These are phyloP conservation scores for Xylariales sp. DNA, from an alignment of 2,329 filamentous ascomycete species.

Conservation along the genomic window DNA sequence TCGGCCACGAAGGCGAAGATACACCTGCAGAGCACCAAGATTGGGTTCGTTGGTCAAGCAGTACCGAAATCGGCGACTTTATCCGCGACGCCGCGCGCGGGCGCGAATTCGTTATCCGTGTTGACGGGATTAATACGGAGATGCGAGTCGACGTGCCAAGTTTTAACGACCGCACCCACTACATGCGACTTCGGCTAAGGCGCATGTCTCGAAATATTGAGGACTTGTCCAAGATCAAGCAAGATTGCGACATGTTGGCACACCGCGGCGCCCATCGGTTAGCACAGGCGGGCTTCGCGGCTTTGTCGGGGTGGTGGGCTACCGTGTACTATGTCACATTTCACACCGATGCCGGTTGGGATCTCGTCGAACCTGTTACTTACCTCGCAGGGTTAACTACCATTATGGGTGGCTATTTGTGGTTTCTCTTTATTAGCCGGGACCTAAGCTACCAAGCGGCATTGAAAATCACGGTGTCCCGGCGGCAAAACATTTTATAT, in stretches of 20 bases:
- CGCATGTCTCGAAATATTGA: slow-evolving; percentile 77
- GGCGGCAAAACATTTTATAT: slow-evolving; percentile 82
- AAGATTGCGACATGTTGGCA: slow-evolving; percentile 82
- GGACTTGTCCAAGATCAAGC: slow-evolving; percentile 77
- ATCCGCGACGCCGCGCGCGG: slow-evolving; percentile 89
- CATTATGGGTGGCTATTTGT: slow-evolving; percentile 90
- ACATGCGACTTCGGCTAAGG: slow-evolving; percentile 80
- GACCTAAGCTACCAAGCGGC: slow-evolving; percentile 89
- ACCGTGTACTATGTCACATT: slow-evolving; percentile 79
- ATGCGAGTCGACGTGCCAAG: slow-evolving; percentile 85
- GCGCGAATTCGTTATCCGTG: slow-evolving; percentile 84
- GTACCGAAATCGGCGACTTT: slow-evolving; percentile 93
- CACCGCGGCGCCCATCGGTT: slow-evolving; percentile 81
- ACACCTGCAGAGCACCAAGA: slow-evolving; percentile 61
- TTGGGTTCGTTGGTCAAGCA: slow-evolving; percentile 89
- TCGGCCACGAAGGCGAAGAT: slow-evolving; percentile 69
- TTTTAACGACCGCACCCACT: slow-evolving; percentile 91
- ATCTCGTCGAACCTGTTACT: slow-evolving; percentile 89
- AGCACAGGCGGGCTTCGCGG: slow-evolving; percentile 81
- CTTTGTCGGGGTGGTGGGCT: slow-evolving; percentile 82
- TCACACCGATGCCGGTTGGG: slow-evolving; percentile 85
- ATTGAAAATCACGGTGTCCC: slow-evolving; percentile 85
- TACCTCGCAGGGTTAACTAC: slow-evolving; percentile 89
- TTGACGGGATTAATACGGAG: slow-evolving; percentile 74
- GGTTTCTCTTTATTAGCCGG: slow-evolving; percentile 92